phyloP scores from a whole-genome alignment of 1,284 basidiomycete genomes.

The Heliocybe sulcata region DNA sequence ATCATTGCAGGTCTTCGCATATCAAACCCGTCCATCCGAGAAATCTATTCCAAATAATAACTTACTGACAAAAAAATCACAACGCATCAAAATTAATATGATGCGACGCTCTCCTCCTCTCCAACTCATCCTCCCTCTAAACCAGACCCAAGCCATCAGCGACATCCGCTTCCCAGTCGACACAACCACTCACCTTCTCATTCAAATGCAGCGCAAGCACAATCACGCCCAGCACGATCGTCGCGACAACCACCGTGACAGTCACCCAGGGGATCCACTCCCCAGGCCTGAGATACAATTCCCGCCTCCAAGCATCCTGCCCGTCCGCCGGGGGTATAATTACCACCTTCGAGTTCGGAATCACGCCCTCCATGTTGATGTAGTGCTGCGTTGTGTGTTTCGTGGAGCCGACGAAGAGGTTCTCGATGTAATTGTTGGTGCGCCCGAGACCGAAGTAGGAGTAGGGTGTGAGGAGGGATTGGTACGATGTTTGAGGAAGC shows the following conservation, averaged over 20 bases:
- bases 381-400: conserved; percentile 60
- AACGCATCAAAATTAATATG: conserved; percentile 97
- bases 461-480: conserved; percentile 86
- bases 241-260: conserved; percentile 73
- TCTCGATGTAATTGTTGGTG: conserved; percentile 99
- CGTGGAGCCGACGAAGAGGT: conserved; percentile 88
- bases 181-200: conserved; percentile 65
- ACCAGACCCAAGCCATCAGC: conserved; percentile 6
- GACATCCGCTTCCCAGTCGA: conserved; percentile 3
- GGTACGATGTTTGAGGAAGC: conserved; percentile 88
- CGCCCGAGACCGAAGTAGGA: conserved; percentile 95
- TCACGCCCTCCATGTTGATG: conserved; percentile 92
- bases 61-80: too few relatives aligned
- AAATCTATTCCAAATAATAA: too few relatives aligned
- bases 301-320: conserved; percentile 71
- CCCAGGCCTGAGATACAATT: conserved; percentile 90
- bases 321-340: conserved; percentile 70
- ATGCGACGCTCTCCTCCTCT: conserved; percentile 81
- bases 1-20: too few relatives aligned
- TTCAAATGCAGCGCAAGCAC: conserved; percentile 86
- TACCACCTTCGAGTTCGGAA: conserved; percentile 97
- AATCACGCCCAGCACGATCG: conserved; percentile 69
- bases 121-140: conserved; percentile 88
- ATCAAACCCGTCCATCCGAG: too few relatives aligned
- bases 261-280: conserved; percentile 99